Conservation (phyloP, 2,329 filamentous ascomycete genomes). For the Verticillium zaregamsianum region DNA sequence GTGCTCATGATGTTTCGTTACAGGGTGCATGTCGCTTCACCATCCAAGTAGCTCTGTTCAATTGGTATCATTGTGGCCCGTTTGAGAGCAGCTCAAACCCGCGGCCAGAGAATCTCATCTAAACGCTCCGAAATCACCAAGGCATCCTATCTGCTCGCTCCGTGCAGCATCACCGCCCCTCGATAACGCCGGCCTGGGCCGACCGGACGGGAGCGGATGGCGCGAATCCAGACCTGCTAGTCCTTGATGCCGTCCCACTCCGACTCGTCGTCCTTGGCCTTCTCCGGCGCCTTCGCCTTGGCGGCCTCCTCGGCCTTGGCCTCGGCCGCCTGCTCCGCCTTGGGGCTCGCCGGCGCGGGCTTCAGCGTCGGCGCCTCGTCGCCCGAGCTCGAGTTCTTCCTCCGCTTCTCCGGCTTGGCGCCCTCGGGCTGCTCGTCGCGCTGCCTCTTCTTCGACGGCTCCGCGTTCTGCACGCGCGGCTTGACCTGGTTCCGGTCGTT, state of each 20-base stretch:
- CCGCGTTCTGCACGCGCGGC: constrained; percentile 5
- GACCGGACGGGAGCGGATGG: background rate
- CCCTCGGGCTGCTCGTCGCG: constrained; percentile 10
- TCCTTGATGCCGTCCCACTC: constrained; percentile 13
- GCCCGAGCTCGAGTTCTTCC: constrained; percentile 11
- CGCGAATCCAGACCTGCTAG: background rate
- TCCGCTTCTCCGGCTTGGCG: constrained; percentile 5
- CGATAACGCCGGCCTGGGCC: background rate
- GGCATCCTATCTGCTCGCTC: background rate
- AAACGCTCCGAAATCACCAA: background rate
- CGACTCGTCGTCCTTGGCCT: constrained; percentile 8
- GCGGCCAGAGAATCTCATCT: background rate
- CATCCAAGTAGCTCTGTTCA: background rate
- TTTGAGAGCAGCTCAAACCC: background rate
- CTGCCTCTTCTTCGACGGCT: constrained; percentile 12
- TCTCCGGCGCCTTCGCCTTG: background rate
- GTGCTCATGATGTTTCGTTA: too few species aligned
- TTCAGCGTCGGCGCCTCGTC: constrained; percentile 7
- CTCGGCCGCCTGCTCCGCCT: constrained; percentile 4
- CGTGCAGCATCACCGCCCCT: background rate
- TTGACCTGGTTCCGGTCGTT: constrained; percentile 8
- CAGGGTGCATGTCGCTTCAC: too few species aligned
- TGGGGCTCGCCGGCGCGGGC: background rate
- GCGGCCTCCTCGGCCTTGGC: background rate
- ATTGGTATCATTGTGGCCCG: background rate